Evolutionary conservation across 768 basidiomycete species (phyloP).

Genomic region (Pulveroboletus sp.): DNA sequence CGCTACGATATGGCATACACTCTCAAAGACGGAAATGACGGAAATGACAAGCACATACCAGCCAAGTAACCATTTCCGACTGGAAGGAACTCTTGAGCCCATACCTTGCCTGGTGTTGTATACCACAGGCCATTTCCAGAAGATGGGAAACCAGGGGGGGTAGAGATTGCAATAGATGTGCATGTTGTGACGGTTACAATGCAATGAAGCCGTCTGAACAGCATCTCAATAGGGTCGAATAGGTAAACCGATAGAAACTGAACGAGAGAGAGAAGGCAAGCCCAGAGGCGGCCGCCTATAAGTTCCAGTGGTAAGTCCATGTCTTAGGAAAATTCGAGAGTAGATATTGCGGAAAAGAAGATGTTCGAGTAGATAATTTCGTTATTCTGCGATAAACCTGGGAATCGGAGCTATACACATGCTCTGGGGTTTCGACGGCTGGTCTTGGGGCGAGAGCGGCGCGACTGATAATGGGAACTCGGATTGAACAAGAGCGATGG

Average conservation of each 20-base stretch:
- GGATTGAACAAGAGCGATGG: background rate
- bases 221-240: conserved; percentile 13
- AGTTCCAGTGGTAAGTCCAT: conserved; percentile 22
- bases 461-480: background rate
- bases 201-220: conserved; percentile 20
- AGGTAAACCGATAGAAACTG: conserved; percentile 15
- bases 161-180: conserved; percentile 12
- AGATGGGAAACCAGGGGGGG: conserved; percentile 50
- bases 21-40: background rate
- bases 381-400: background rate
- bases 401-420: conserved; percentile 3
- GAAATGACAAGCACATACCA: conserved; percentile 34
- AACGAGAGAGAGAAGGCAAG: conserved; percentile 7
- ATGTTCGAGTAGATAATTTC: background rate
- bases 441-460: background rate
- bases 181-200: conserved; percentile 20
- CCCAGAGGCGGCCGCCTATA: conserved; percentile 17
- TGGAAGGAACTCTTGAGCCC: conserved; percentile 61
- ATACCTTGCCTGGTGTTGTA: conserved; percentile 44
- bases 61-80: conserved; percentile 72
- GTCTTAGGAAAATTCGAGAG: background rate
- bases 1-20: conserved; percentile 34
- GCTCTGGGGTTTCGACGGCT: background rate
- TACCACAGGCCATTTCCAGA: conserved; percentile 81
- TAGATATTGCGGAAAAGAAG: background rate